These are phyloP conservation scores for Pythium aristosporum DNA, from an alignment of 352 stramenopile species.

Conservation along the genomic window DNA sequence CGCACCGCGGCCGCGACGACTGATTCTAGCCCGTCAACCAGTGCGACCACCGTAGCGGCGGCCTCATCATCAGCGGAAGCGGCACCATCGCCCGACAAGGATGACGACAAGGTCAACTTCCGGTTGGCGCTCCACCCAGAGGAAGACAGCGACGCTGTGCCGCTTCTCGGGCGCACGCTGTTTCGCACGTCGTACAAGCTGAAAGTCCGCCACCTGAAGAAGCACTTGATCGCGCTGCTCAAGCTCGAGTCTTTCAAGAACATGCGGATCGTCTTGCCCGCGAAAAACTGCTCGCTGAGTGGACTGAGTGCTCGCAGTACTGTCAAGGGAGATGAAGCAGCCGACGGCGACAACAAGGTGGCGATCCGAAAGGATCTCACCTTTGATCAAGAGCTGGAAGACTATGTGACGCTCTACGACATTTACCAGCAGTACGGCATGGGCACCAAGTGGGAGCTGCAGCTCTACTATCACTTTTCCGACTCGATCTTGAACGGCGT, in stretches of 20 bases:
- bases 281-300: slow-evolving; percentile 51
- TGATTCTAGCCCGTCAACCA: slow-evolving; percentile 2
- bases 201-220: slow-evolving; percentile 75
- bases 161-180: slow-evolving; percentile 47
- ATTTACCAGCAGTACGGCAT: slow-evolving; percentile 85
- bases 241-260: slow-evolving; percentile 40
- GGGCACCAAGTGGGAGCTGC: slow-evolving; percentile 64
- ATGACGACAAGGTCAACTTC: slow-evolving; percentile 51
- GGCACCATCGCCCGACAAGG: neutral
- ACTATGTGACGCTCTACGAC: slow-evolving; percentile 69
- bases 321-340: neutral
- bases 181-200: slow-evolving; percentile 65
- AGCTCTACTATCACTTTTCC: slow-evolving; percentile 79
- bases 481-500: slow-evolving; percentile 69
- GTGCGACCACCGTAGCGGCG: neutral
- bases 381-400: slow-evolving; percentile 73
- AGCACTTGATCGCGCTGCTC: slow-evolving; percentile 54
- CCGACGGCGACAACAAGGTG: neutral
- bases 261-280: slow-evolving; percentile 62
- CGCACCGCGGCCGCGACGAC: neutral
- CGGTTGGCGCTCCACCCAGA: slow-evolving; percentile 59
- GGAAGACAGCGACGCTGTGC: slow-evolving; percentile 27
- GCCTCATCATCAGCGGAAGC: neutral
- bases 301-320: slow-evolving; percentile 33
- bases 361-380: slow-evolving; percentile 58